phyloP scores from a whole-genome alignment of 2,329 filamentous ascomycete genomes.

The Xylariales sp. region DNA sequence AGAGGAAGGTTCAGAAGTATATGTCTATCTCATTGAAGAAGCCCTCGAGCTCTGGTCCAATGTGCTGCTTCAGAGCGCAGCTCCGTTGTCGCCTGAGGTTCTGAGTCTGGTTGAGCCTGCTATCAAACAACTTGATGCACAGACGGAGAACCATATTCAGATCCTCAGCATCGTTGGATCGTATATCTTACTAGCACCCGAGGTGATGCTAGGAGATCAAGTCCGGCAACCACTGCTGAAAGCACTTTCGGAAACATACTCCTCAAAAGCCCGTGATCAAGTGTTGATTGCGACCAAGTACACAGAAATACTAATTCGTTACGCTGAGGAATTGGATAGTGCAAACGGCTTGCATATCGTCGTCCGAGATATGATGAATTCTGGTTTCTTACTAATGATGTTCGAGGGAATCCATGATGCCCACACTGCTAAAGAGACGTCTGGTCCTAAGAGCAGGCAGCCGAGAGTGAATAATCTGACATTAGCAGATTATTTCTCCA shows the following conservation, averaged over 20 bases:
- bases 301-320: slow-evolving; percentile 61
- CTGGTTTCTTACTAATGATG: slow-evolving; percentile 58
- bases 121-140: slow-evolving; percentile 63
- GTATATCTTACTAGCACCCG: slow-evolving; percentile 61
- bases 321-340: slow-evolving; percentile 59
- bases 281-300: slow-evolving; percentile 54
- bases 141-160: slow-evolving; percentile 54
- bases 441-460: slow-evolving; percentile 70
- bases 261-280: slow-evolving; percentile 52
- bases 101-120: slow-evolving; percentile 57
- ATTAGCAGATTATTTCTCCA: slow-evolving; percentile 79
- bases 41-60: slow-evolving; percentile 84
- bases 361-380: slow-evolving; percentile 60
- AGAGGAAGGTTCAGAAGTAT: slow-evolving; percentile 67
- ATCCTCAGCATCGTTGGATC: neutral
- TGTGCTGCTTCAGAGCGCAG: slow-evolving; percentile 62
- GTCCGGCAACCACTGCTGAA: slow-evolving; percentile 45
- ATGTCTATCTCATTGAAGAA: slow-evolving; percentile 85
- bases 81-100: slow-evolving; percentile 59
- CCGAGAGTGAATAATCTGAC: slow-evolving; percentile 69
- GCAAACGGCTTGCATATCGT: slow-evolving; percentile 57
- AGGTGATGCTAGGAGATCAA: slow-evolving; percentile 57
- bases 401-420: slow-evolving; percentile 63
- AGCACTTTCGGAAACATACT: slow-evolving; percentile 45
- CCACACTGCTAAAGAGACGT: slow-evolving; percentile 73